Base-by-base conservation (phyloP, 805 yeast species). In the Yamadazyma endophytica region DNA sequence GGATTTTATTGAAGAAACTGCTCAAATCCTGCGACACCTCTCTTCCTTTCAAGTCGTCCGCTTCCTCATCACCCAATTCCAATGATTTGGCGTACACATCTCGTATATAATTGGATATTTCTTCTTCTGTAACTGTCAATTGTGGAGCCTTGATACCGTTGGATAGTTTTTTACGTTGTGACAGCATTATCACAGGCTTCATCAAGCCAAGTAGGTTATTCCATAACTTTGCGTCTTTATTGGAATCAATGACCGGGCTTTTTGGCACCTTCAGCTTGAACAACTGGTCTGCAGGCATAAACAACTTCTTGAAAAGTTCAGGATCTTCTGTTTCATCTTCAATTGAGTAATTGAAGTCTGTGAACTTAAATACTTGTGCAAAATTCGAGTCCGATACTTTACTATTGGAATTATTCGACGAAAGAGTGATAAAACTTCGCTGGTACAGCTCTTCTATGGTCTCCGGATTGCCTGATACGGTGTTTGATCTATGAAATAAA, bases 401-500 rank as follows among this genome's bases (percentile, higher is more conserved):
- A 6, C 64, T 58, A 37, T 59, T 61, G 19, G 64, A 58, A 34
- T 50, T 59, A 34, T 53, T 57, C 5, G 65, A 59, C 2, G 65
- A 58, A 16, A 61, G 41, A 6, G 50, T 42, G n/a, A 59, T 36
- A 3, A 43, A 17, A 29, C 28, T 19, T 28, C 6, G 11, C 20
- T 14, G 25, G 31, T 14, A 14, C 17, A 21, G 19, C 19, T 20
- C 35, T 23, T 19, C 28, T 28, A 17, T 26, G 24, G 12, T 26
- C 26, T 19, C 11, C 11, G 11, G 11, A 30, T 26, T 31, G 35
- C 13, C 31, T 35, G 13, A 35, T 27, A 5, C 30, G 24, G 14
- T 35, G 35, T 49, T 50, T 7, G 53, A 37, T 26, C 63, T 40
- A 26, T 59, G 64, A 29, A 61, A 61, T n/a, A 59, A 44, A 29